Evolutionary conservation across 2,329 filamentous ascomycete species (phyloP).

Genomic region (Immersiporthe knoxdaviesiana): DNA sequence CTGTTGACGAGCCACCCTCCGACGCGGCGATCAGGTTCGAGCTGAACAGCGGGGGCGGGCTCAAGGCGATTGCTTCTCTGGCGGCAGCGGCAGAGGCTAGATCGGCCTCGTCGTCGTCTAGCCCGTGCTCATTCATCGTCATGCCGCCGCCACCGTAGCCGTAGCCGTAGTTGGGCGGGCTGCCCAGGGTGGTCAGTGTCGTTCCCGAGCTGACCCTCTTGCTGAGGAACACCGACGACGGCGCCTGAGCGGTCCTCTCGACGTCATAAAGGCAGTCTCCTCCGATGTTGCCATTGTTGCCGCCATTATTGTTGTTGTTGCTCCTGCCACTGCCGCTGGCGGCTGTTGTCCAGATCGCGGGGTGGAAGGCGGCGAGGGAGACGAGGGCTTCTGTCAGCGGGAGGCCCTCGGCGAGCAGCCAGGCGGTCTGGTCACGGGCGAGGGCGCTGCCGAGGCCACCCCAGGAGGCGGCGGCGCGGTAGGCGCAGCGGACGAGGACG

Average conservation of each 20-base stretch:
- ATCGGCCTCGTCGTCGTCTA: neutral
- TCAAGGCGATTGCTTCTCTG: neutral
- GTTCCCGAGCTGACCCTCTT: constrained; percentile 20
- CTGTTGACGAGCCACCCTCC: constrained; percentile 23
- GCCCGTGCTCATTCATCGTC: neutral
- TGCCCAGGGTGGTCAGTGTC: constrained; percentile 7
- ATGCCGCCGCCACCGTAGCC: neutral
- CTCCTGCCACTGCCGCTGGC: neutral
- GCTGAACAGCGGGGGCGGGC: constrained; percentile 21
- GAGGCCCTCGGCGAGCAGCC: constrained; percentile 38
- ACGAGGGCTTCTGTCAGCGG: constrained; percentile 37
- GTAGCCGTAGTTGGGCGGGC: neutral
- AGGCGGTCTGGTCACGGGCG: constrained; percentile 36
- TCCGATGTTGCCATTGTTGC: neutral
- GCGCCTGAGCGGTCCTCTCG: neutral
- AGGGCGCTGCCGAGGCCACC: constrained; percentile 34
- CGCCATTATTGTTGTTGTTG: no score
- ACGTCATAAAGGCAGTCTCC: constrained; percentile 2
- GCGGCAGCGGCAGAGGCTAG: neutral
- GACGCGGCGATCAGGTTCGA: constrained; percentile 23
- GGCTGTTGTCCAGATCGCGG: constrained; percentile 32
- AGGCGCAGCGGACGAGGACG: constrained; percentile 35
- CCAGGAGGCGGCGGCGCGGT: constrained; percentile 35
- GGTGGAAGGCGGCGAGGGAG: constrained; percentile 37
- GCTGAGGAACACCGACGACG: neutral